Evolutionary conservation across 441 rosid species (phyloP).

Genomic region (Francoa sonchifolia): DNA sequence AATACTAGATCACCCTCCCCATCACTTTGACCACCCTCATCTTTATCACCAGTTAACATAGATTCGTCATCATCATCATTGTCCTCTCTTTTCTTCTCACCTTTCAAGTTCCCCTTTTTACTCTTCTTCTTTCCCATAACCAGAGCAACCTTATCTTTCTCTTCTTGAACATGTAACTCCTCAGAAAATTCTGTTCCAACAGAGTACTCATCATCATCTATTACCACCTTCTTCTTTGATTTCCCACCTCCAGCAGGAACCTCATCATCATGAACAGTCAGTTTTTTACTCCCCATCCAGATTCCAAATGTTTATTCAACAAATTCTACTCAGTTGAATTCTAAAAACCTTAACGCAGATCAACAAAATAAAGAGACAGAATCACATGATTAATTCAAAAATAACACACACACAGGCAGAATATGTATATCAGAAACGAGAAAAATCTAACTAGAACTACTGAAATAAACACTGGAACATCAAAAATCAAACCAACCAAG

Average conservation of each 20-base stretch:
- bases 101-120: constrained; percentile 42
- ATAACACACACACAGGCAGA: too few species aligned
- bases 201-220: constrained; percentile 80
- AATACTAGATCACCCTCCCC: constrained; percentile 31
- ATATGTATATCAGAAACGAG: too few species aligned
- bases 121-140: constrained; percentile 52
- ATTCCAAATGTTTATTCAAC: constrained; percentile 8
- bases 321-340: too few species aligned
- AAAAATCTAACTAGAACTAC: too few species aligned
- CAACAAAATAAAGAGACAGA: too few species aligned
- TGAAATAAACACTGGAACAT: too few species aligned
- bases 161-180: constrained; percentile 36
- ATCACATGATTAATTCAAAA: too few species aligned
- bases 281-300: constrained; percentile 69
- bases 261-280: constrained; percentile 43
- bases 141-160: constrained; percentile 22
- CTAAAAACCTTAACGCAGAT: too few species aligned
- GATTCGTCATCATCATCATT: constrained; percentile 23
- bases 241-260: constrained; percentile 33
- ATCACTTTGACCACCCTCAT: constrained; percentile 19
- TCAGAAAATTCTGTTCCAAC: constrained; percentile 45
- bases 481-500: too few species aligned
- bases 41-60: constrained; percentile 15
- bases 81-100: constrained; percentile 21
- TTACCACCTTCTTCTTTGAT: constrained; percentile 59